Base-by-base conservation (phyloP, 768 basidiomycete genomes). In the Tremella fuciformis region DNA sequence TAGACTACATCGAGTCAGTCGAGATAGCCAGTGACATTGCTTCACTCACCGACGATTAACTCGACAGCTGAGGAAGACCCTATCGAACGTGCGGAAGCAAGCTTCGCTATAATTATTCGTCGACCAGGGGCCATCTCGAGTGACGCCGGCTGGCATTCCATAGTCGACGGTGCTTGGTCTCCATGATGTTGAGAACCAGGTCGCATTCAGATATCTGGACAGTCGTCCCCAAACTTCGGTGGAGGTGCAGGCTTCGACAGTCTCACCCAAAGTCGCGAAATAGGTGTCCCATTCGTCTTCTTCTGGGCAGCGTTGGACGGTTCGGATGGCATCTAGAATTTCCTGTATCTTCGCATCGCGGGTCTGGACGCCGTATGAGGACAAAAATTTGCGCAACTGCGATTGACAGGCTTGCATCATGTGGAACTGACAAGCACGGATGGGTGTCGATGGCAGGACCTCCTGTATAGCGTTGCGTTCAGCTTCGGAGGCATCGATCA, bases 91-190 rank as follows among this genome's bases (percentile, higher is more conserved):
- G 7, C 54, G 18, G 29, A 59, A 59, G 3, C 9, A 18, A 6
- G 58, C 58, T 48, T 59, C 58, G 18, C 22, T 9, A 39, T 54
- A 59, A 22, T 55, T 55, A 26, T 59, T 59, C 13, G 54, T 55
- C 19, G 58, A 59, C 58, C 58, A 59, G 34, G 58, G 58, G 9
- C 58, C 58, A 37, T 59, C 58, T 37, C 58, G 39, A 21, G 52
- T 55, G 11, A 59, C 25, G 25, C 21, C 19, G 8, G 53, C 13
- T 13, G 58, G 58, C 39, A 59, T 21, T 18, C 53, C 58, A 47
- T 24, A 54, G 29, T 59, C 58, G 11, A 59, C 42, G 24, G 37
- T 46, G 47, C 13, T 11, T 2, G 8, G 19, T 39, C 55, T 41
- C 58, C 58, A 59, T 39, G 53, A 21, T 18, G 19, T 8, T 8